Conservation (phyloP, 106 monocot genomes). For the Dendrobium nobile region DNA sequence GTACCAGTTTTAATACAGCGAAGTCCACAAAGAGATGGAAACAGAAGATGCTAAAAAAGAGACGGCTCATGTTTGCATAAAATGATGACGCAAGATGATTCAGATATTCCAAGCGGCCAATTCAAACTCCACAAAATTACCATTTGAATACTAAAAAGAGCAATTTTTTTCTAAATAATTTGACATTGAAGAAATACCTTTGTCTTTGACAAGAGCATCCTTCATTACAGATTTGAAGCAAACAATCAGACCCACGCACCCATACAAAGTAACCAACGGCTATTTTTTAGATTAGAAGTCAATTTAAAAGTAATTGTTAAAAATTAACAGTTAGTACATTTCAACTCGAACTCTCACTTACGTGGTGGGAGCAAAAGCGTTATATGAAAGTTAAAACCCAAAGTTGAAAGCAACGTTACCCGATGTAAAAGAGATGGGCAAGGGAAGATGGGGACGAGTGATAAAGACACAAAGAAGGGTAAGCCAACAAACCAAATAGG, state of each 20-base stretch:
- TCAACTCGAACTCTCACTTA: no score
- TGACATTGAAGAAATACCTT: no score
- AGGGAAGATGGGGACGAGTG: background rate
- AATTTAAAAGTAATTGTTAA: no score
- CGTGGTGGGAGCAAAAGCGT: no score
- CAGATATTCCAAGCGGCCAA: background rate
- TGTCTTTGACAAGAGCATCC: background rate
- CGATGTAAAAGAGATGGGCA: background rate
- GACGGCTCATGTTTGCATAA: background rate
- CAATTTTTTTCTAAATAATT: no score
- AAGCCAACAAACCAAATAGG: background rate
- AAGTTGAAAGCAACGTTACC: constrained; percentile 4
- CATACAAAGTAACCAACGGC: background rate
- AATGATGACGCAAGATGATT: background rate
- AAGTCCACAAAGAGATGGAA: background rate
- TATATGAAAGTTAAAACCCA: background rate
- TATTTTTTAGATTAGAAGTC: no score
- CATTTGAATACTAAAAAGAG: background rate
- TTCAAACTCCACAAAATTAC: background rate
- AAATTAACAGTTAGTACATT: no score
- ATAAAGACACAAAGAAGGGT: background rate
- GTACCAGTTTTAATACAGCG: background rate
- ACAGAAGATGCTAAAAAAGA: background rate
- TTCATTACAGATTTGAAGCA: background rate
- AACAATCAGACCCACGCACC: background rate